A percentile compares a stretch with the other conserved stretches of the same genome.
These are phyloP conservation scores for Aspergillus neoniger DNA, from an alignment of 2,329 filamentous ascomycete genomes.

Conservation along the genomic window DNA sequence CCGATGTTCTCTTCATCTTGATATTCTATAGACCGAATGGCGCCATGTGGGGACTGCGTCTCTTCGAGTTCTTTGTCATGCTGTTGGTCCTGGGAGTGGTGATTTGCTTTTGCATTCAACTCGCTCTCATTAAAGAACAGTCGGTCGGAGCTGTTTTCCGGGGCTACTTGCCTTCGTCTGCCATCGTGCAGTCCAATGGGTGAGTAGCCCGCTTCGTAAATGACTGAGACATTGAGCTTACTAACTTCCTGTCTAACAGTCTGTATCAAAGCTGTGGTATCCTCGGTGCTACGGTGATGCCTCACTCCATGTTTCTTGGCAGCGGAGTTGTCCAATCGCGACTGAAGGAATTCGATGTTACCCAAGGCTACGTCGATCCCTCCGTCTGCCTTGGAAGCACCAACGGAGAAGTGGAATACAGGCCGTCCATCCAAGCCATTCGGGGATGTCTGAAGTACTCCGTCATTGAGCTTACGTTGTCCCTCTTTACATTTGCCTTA, in stretches of 20 bases:
- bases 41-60: constrained; percentile 53
- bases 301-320: constrained; percentile 61
- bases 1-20: constrained; percentile 59
- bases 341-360: constrained; percentile 51
- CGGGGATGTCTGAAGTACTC: constrained; percentile 72
- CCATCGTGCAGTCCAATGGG: constrained; percentile 55
- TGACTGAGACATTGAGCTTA: not conserved
- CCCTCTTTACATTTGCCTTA: constrained; percentile 78
- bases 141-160: constrained; percentile 55
- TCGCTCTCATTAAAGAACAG: constrained; percentile 54
- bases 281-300: constrained; percentile 59
- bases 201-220: constrained; percentile 25
- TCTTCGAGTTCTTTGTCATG: constrained; percentile 59
- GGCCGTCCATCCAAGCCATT: constrained; percentile 72
- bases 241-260: constrained; percentile 29
- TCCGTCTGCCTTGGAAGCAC: constrained; percentile 32
- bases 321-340: constrained; percentile 59
- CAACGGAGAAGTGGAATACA: constrained; percentile 62
- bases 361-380: constrained; percentile 38
- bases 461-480: constrained; percentile 68
- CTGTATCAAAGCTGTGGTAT: constrained; percentile 58
- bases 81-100: constrained; percentile 57
- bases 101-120: constrained; percentile 59
- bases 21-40: constrained; percentile 57
- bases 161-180: constrained; percentile 57